Evolutionary conservation across 371 early-diverging fungal genomes (phyloP), one percentile per base, ranked within the genome.

Genomic region (Mortierella sp.): DNA sequence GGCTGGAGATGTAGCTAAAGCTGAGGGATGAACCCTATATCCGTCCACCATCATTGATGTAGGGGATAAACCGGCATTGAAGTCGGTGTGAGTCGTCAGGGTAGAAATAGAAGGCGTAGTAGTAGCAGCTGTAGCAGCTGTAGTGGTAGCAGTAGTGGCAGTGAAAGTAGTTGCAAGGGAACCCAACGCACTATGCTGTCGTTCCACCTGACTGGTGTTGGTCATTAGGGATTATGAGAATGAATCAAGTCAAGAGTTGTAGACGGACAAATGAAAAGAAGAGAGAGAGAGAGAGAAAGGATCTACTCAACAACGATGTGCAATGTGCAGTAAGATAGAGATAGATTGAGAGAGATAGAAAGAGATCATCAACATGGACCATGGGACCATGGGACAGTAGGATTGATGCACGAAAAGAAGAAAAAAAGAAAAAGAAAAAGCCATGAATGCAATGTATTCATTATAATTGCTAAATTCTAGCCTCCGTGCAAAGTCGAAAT

Each of bases 401-500:
- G 6, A 36, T 36, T 36, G 36, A 36, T 36, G 36, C 36, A 36
- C 36, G 36, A 36, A 36, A 36, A 6, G 36, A 36, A 36, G 6
- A 6, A 36, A 36, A 6, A 36, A 6, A 33, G 33, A 33, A n/a
- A n/a, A n/a, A n/a, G n/a, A n/a, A n/a, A 36, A 36, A 5, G 36
- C 36, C 4, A 36, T 4, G 36, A 36, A 36, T 36, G 36, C 36
- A 36, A 36, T 36, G 36, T 36, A 36, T 36, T 36, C 36, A 36
- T 36, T 4, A 36, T 36, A 36, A 36, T 5, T 1, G 36, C 1
- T 36, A 36, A 36, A 36, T 0, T 36, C 87, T 47, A 97, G 36
- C 98, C 98, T 32, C 98, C 99, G 74, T 98, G 98, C 61, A 99
- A 84, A 43, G 99, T 99, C 47, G 96, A 96, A 67, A 99, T 97